Percentiles rank a stretch among this genome's conserved stretches.
These are phyloP conservation scores for Yarrowia deformans DNA, from an alignment of 805 yeast genomes.

Conservation along the genomic window DNA sequence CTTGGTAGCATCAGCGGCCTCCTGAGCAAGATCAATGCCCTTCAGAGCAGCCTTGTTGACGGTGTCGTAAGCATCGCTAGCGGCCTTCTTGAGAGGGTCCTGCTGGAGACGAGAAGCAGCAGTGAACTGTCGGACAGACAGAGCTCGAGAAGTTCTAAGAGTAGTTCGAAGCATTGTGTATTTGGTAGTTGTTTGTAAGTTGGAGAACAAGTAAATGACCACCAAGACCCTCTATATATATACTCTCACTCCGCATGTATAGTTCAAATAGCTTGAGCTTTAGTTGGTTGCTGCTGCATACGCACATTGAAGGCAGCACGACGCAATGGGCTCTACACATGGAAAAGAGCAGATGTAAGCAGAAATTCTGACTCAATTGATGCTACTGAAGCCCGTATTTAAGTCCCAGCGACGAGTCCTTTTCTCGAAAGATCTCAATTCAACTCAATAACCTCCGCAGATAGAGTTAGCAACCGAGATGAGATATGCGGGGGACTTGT, in stretches of 20 bases:
- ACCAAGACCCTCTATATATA: constrained; percentile 9
- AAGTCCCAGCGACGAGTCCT: not conserved
- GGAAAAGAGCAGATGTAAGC: not conserved
- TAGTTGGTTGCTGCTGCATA: constrained; percentile 31
- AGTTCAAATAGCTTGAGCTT: constrained; percentile 2
- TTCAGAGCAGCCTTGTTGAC: constrained; percentile 37
- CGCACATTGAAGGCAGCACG: not conserved
- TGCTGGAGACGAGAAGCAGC: constrained; percentile 2
- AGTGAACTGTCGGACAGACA: constrained; percentile 21
- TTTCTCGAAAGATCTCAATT: not conserved
- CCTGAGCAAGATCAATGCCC: constrained; percentile 25
- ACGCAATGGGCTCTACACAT: not conserved
- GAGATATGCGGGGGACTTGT: constrained; percentile 26
- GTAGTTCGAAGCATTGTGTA: constrained; percentile 33
- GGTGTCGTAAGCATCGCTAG: constrained; percentile 30
- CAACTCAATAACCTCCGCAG: not conserved
- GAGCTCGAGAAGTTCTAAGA: constrained; percentile 13
- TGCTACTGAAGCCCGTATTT: no score
- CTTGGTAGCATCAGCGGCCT: constrained; percentile 33
- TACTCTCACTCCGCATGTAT: not conserved
- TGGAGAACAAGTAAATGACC: no score
- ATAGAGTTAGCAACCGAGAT: constrained; percentile 38
- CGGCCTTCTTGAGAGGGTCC: constrained; percentile 28
- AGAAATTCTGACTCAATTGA: not conserved
- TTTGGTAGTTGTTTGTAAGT: not conserved